Base-by-base conservation (phyloP, 371 early-diverging fungal species). In the Apophysomyces elegans region DNA sequence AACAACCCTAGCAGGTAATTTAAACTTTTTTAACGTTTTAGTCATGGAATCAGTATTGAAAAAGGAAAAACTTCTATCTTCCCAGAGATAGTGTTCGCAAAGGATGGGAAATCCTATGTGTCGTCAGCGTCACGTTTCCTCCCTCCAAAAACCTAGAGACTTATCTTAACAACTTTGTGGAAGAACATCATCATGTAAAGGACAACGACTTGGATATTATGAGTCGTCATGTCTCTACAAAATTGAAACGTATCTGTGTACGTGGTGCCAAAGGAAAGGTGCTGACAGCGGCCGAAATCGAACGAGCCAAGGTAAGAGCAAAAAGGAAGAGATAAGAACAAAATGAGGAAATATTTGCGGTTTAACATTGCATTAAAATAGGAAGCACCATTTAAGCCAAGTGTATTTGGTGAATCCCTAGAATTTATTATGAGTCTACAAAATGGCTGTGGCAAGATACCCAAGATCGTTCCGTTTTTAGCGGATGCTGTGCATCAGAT, bases 331-430 rank as follows among this genome's bases (percentile, higher is more conserved):
- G 46, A 21, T 13, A 59, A 13, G 56, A 26, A 26, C 32, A 26
- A 2, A 26, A 2, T 2, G 32, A 26, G 43, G 16, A 37, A 54
- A 7, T 1, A 8, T 26, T 21, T 7, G 2, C 16, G 13, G 39
- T 32, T 46, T 36, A 32, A 11, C 46, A 41, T 4, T 14, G 13
- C 36, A 37, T 47, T 44, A 18, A 45, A 21, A 36, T 78, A 88
- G 83, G 91, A 90, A 57, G 93, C 96, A 16, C 93, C 99, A 0
- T 95, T 95, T 71, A 86, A 85, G 16, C 91, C 89, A 2, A 90
- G 93, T 13, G 87, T 97, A n/a, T 97, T 98, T 85, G 99, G 97
- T 38, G 96, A 93, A 70, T 78, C 93, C 7, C 80, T 98, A 39
- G 90, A 88, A 35, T 87, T 87, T 45, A 90, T 98, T 61, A 94